Evolutionary conservation across 2,329 filamentous ascomycete genomes (phyloP).

Genomic region (Talaromyces sp.): DNA sequence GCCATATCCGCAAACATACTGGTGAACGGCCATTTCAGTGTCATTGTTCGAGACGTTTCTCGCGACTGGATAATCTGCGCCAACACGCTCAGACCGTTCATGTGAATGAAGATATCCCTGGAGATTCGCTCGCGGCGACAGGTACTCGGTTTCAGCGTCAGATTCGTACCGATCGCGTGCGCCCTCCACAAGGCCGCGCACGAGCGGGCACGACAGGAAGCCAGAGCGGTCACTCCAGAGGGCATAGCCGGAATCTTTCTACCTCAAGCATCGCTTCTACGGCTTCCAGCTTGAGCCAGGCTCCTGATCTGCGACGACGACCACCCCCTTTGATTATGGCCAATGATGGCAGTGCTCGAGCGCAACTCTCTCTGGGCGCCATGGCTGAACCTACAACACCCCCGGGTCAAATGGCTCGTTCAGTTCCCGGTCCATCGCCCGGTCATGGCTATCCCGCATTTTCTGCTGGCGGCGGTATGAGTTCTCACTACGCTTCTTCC

Average conservation of each 20-base stretch:
- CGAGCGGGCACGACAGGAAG: constrained; percentile 76
- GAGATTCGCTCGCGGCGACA: constrained; percentile 86
- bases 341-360: constrained; percentile 59
- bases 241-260: constrained; percentile 81
- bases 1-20: constrained; percentile 97
- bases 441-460: constrained; percentile 75
- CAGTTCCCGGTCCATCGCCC: constrained; percentile 65
- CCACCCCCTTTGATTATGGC: constrained; percentile 83
- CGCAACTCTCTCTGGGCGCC: constrained; percentile 63
- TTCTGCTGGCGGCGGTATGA: constrained; percentile 66
- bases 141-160: constrained; percentile 90
- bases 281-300: constrained; percentile 64
- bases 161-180: constrained; percentile 79
- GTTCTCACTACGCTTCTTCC: constrained; percentile 78
- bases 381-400: constrained; percentile 61
- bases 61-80: constrained; percentile 86
- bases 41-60: constrained; percentile 90
- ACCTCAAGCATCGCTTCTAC: constrained; percentile 81
- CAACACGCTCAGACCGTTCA: constrained; percentile 98
- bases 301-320: constrained; percentile 63
- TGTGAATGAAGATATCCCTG: constrained; percentile 93
- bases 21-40: constrained; percentile 96
- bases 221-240: constrained; percentile 65
- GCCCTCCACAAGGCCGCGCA: constrained; percentile 65
- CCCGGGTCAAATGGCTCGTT: constrained; percentile 59